These are phyloP conservation scores for Coemansia sp. DNA, from an alignment of 371 early-diverging fungal genomes.

Conservation along the genomic window DNA sequence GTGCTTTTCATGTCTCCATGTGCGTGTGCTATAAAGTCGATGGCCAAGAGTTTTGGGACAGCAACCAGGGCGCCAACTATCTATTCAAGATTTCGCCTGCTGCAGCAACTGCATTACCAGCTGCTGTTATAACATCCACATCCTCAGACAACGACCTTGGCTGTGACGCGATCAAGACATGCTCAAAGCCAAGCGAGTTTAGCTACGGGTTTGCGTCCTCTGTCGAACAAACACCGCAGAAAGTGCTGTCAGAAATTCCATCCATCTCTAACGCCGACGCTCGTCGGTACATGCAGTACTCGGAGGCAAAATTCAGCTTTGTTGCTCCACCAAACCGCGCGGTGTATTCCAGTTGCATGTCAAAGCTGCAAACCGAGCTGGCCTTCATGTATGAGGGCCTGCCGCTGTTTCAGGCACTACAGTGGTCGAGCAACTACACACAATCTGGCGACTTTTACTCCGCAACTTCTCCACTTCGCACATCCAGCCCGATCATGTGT, in stretches of 20 bases:
- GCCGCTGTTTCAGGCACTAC: background rate
- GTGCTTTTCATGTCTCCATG: constrained; percentile 45
- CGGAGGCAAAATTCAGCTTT: constrained; percentile 32
- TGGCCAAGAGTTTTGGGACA: constrained; percentile 77
- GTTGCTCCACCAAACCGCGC: background rate
- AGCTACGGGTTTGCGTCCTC: constrained; percentile 13
- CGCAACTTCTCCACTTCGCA: constrained; percentile 6
- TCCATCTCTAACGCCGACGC: constrained; percentile 19
- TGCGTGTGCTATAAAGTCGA: constrained; percentile 61
- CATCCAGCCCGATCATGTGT: constrained; percentile 27
- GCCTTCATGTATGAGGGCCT: background rate
- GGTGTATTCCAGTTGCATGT: background rate
- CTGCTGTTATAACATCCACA: background rate
- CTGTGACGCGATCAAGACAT: constrained; percentile 2
- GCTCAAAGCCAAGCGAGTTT: constrained; percentile 1
- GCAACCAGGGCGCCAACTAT: constrained; percentile 72
- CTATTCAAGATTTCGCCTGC: constrained; percentile 21
- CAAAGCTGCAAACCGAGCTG: constrained; percentile 2
- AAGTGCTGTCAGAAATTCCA: background rate
- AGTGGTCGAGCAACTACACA: constrained; percentile 5
- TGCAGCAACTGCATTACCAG: background rate
- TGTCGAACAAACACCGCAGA: background rate
- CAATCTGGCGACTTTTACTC: background rate
- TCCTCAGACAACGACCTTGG: background rate
- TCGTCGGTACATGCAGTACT: constrained; percentile 46